A percentile compares a stretch with the other conserved stretches of the same genome.
phyloP scores from a whole-genome alignment of 306 rosid genomes.

The Begonia peltatifolia region DNA sequence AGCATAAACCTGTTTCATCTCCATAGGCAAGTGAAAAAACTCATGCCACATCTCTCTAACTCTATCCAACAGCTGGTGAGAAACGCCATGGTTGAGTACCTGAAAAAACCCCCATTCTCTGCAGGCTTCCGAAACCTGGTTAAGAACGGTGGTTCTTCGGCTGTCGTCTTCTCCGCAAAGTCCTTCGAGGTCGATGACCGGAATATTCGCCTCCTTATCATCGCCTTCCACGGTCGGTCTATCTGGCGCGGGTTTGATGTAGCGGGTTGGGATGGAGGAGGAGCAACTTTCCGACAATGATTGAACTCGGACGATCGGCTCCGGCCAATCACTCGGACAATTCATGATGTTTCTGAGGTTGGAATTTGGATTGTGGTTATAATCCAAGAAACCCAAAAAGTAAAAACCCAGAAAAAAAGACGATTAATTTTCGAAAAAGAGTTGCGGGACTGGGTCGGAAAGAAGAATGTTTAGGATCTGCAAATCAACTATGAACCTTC shows the following conservation, averaged over 20 bases:
- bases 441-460: too few species aligned
- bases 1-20: conserved; percentile 43
- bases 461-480: too few species aligned
- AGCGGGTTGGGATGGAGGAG: conserved; percentile 39
- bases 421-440: too few species aligned
- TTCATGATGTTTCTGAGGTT: conserved; percentile 11
- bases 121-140: conserved; percentile 43
- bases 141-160: conserved; percentile 4
- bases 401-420: too few species aligned
- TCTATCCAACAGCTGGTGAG: conserved; percentile 34
- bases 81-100: conserved; percentile 51
- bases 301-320: conserved; percentile 72
- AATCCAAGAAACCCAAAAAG: too few species aligned
- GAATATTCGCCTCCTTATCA: conserved; percentile 29
- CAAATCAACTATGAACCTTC: too few species aligned
- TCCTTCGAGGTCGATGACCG: conserved; percentile 47
- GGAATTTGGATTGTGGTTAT: too few species aligned
- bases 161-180: neutral
- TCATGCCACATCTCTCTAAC: conserved; percentile 37
- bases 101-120: conserved; percentile 74
- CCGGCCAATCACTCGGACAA: conserved; percentile 62
- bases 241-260: conserved; percentile 46
- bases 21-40: conserved; percentile 56
- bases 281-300: conserved; percentile 41
- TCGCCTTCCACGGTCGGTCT: conserved; percentile 16